Conservation (phyloP, 2,329 filamentous ascomycete genomes). For the Cladosporium colombiae region DNA sequence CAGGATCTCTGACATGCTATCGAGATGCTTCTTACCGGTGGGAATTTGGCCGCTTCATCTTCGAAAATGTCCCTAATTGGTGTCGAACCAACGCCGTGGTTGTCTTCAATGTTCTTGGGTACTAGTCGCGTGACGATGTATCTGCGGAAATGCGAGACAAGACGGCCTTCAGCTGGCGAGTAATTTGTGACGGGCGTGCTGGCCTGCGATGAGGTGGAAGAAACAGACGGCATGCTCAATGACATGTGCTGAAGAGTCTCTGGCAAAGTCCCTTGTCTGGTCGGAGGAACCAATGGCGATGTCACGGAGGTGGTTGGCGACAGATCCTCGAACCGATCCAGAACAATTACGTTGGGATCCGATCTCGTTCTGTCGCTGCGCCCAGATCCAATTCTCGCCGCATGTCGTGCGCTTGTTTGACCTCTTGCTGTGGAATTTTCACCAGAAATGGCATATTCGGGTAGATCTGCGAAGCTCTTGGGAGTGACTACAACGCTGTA, state of each 20-base stretch:
- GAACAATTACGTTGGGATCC: slow-evolving; percentile 53
- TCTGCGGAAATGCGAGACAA: slow-evolving; percentile 31
- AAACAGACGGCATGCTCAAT: slow-evolving; percentile 27
- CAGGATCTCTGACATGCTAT: background rate
- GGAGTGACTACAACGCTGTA: slow-evolving; percentile 58
- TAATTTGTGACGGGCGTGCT: background rate
- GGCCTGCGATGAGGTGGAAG: slow-evolving; percentile 1
- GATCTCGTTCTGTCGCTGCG: background rate
- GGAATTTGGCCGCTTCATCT: slow-evolving; percentile 49
- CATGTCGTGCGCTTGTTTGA: background rate
- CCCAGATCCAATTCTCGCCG: slow-evolving; percentile 12
- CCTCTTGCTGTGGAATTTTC: background rate
- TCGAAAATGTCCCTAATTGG: slow-evolving; percentile 33
- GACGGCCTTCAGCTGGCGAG: slow-evolving; percentile 24
- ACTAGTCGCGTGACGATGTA: slow-evolving; percentile 27
- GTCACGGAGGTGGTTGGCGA: slow-evolving; percentile 22
- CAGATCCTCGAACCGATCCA: slow-evolving; percentile 53
- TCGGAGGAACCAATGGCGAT: slow-evolving; percentile 8
- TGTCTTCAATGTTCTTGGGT: background rate
- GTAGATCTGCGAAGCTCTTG: slow-evolving; percentile 54
- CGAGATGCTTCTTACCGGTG: slow-evolving; percentile 46
- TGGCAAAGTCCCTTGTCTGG: slow-evolving; percentile 25
- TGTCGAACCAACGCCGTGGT: slow-evolving; percentile 20
- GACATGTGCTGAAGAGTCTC: slow-evolving; percentile 29
- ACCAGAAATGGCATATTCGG: slow-evolving; percentile 47